Base-by-base conservation (phyloP, 78 protist species). In the Dictyostelium discoideum region DNA sequence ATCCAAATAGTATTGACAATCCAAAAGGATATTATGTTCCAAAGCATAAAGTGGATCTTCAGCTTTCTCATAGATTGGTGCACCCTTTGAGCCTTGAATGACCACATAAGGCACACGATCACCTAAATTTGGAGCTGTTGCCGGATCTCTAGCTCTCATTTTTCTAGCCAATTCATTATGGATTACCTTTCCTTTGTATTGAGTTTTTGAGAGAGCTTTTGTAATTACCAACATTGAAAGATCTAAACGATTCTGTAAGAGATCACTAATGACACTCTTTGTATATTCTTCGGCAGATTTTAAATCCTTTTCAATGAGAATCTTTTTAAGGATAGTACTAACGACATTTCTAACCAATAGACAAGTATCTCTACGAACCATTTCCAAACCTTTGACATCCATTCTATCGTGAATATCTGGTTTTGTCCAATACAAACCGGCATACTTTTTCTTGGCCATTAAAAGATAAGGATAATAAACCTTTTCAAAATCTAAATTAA, bases 41-140 rank as follows among this genome's bases (percentile, higher is more conserved):
- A 99, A 93, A 18, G 98, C 99, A 74, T 96, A 99, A 18, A 99
- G 92, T 40, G 99, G 99, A 93, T 99, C 99, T 87, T 99, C 99
- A 0, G 99, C 96, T 85, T 97, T 98, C 65, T 99, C 99, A 60
- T 80, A 98, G 14, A 98, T 98, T 22, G 97, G 97, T 22, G 99
- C 99, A 60, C 93, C 96, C 88, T 95, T 96, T 13, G 85, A 81
- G 10, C 95, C 99, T 76, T 97, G 97, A 84, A 98, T 93, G 48
- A 99, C 96, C 9, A 99, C 99, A 87, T 99, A 99, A 14, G 99
- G 99, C 26, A 99, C 99, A 57, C 99, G 99, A 90, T 99, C 99
- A 37, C 99, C 99, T 42, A 99, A 78, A 22, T 50, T 44, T 13
- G 99, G 99, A 0, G 99, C 99, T 3, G 96, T 83, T 4, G 96